Conservation (phyloP, 2,329 filamentous ascomycete species). For the Nemania sp. region DNA sequence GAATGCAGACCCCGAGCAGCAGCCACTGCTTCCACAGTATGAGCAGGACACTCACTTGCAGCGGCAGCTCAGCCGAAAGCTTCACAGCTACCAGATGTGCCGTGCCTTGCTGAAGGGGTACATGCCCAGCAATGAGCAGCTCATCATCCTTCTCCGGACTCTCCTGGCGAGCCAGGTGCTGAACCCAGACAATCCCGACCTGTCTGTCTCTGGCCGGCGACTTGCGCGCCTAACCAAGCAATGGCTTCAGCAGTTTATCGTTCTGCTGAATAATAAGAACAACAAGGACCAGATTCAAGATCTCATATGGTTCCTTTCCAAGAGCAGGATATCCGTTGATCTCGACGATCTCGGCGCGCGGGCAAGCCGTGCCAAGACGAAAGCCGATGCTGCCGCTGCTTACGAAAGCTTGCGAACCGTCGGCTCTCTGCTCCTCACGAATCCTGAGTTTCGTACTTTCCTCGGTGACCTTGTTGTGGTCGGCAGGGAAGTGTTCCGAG, state of each 20-base stretch:
- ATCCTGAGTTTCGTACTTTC: slow-evolving; percentile 87
- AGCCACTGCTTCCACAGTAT: slow-evolving; percentile 83
- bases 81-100: slow-evolving; percentile 92
- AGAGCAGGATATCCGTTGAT: slow-evolving; percentile 73
- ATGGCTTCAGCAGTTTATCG: slow-evolving; percentile 79
- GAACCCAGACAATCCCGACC: slow-evolving; percentile 72
- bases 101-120: slow-evolving; percentile 80
- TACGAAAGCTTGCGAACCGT: slow-evolving; percentile 84
- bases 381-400: slow-evolving; percentile 73
- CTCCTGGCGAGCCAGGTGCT: slow-evolving; percentile 78
- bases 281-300: slow-evolving; percentile 84
- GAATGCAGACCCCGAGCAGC: slow-evolving; percentile 62
- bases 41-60: slow-evolving; percentile 80
- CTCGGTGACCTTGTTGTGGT: slow-evolving; percentile 79
- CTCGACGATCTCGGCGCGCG: slow-evolving; percentile 64
- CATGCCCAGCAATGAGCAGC: slow-evolving; percentile 90
- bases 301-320: slow-evolving; percentile 82
- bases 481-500: slow-evolving; percentile 81
- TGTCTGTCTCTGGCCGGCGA: slow-evolving; percentile 77
- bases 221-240: slow-evolving; percentile 73
- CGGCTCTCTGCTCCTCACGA: slow-evolving; percentile 81
- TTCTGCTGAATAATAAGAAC: slow-evolving; percentile 84
- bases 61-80: slow-evolving; percentile 79
- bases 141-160: slow-evolving; percentile 77
- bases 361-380: slow-evolving; percentile 65